A percentile compares a stretch with the other conserved stretches of the same genome.
Evolutionary conservation across 2,329 filamentous ascomycete species (phyloP).

Genomic region (Fusarium zealandicum): DNA sequence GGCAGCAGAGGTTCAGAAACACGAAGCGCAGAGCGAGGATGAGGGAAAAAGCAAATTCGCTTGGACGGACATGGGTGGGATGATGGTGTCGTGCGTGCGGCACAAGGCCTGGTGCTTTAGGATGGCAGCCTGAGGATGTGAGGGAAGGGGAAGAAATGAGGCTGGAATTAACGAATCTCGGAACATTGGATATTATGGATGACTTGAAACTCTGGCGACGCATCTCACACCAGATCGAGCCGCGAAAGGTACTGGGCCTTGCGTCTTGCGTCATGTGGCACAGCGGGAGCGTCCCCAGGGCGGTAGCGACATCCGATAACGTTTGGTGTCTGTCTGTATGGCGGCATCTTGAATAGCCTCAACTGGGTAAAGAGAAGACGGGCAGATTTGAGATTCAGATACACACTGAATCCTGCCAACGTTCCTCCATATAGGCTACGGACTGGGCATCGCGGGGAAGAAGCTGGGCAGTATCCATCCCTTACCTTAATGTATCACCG

Average conservation of each 20-base stretch:
- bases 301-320: slow-evolving; percentile 18
- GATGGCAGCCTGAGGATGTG: slow-evolving; percentile 8
- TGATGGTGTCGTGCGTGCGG: slow-evolving; percentile 21
- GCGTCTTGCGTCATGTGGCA: slow-evolving; percentile 9
- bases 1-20: slow-evolving; percentile 12
- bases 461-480: not conserved
- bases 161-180: not conserved
- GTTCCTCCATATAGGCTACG: not conserved
- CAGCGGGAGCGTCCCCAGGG: slow-evolving; percentile 28
- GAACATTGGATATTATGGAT: too few species aligned
- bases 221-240: slow-evolving; percentile 24
- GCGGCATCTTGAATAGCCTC: too few species aligned
- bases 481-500: not conserved
- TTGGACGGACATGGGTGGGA: slow-evolving; percentile 9
- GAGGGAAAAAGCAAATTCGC: slow-evolving; percentile 30
- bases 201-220: slow-evolving; percentile 8
- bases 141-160: slow-evolving; percentile 15
- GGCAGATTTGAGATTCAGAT: too few species aligned
- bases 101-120: slow-evolving; percentile 8
- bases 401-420: too few species aligned
- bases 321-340: too few species aligned
- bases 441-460: not conserved
- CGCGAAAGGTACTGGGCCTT: slow-evolving; percentile 11
- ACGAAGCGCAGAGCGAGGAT: slow-evolving; percentile 12
- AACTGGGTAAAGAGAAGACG: too few species aligned